phyloP scores from a whole-genome alignment of 352 stramenopile species.

The Pythium phragmiticola region DNA sequence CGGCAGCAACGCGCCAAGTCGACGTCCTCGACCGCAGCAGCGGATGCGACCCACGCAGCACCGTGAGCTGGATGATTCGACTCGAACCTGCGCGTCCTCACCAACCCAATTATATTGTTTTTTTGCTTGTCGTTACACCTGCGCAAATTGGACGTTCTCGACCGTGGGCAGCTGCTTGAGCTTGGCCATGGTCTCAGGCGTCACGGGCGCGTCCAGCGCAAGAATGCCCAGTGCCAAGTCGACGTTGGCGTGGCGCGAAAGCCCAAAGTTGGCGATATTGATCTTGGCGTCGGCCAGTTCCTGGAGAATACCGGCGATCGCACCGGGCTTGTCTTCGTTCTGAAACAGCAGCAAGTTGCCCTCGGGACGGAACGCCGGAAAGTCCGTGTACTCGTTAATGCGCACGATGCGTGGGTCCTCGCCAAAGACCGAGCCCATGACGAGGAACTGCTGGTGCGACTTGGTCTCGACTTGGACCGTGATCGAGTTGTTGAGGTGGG shows the following conservation, averaged over 20 bases:
- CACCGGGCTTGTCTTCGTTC: constrained; percentile 79
- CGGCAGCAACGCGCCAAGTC: constrained; percentile 15
- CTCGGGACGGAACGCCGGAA: constrained; percentile 74
- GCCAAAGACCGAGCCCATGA: constrained; percentile 82
- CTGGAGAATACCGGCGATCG: constrained; percentile 72
- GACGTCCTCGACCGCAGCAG: not conserved
- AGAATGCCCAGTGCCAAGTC: constrained; percentile 72
- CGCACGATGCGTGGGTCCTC: constrained; percentile 77
- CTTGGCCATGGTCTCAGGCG: constrained; percentile 50
- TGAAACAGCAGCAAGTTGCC: constrained; percentile 83
- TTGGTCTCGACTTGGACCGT: constrained; percentile 69
- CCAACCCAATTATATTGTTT: not conserved
- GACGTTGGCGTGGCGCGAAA: constrained; percentile 64
- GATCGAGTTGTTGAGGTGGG: constrained; percentile 75
- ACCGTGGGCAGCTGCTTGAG: constrained; percentile 67
- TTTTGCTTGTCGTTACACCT: constrained; percentile 36
- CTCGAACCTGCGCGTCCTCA: too few relatives aligned
- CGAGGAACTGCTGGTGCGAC: constrained; percentile 49
- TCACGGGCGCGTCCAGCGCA: constrained; percentile 57
- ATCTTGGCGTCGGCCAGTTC: constrained; percentile 68
- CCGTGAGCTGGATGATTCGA: too few relatives aligned
- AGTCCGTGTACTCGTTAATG: constrained; percentile 84
- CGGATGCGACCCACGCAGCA: too few relatives aligned
- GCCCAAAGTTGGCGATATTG: constrained; percentile 85
- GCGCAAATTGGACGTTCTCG: constrained; percentile 64